Evolutionary conservation across 306 rosid species (phyloP).

Genomic region (apple (Malus domestica)): ASM211411v1 NC_041803.1:22629001-22629500

Average conservation of each 20-base stretch:
- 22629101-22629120: conserved; percentile 58
- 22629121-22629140: conserved; percentile 63
- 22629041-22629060: conserved; percentile 1
- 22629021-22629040: neutral
- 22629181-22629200: conserved; percentile 51
- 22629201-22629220: conserved; percentile 62
- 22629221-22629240: conserved; percentile 46
- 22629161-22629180: conserved; percentile 56
- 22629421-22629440: conserved; percentile 51
- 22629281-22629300: conserved; percentile 43
- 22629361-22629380: conserved; percentile 62
- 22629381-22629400: conserved; percentile 71
- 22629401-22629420: conserved; percentile 40
- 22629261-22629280: conserved; percentile 56
- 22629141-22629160: conserved; percentile 56
- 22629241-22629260: conserved; percentile 40
- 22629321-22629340: conserved; percentile 58
- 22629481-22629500: conserved; percentile 47
- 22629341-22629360: conserved; percentile 54
- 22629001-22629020: neutral
- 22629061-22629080: neutral
- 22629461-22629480: conserved; percentile 61
- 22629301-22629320: conserved; percentile 53
- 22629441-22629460: conserved; percentile 66
- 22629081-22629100: conserved; percentile 4